Evolutionary conservation across 2,329 filamentous ascomycete species (phyloP).

Genomic region (Xylariaceae sp.): DNA sequence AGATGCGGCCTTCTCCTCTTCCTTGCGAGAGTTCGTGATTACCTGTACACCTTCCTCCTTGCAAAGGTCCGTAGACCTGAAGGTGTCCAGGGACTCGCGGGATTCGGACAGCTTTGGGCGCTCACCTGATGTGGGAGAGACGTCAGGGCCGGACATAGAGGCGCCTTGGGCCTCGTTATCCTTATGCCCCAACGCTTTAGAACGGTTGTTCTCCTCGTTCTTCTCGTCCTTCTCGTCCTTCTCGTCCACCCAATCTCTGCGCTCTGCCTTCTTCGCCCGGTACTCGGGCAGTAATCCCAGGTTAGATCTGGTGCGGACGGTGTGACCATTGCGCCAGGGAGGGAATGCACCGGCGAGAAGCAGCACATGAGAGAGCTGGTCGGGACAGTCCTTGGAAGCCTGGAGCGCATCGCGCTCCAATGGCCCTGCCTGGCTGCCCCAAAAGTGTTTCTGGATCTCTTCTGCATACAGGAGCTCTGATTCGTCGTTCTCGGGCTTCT

Average conservation of each 20-base stretch:
- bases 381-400: constrained; percentile 16
- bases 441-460: constrained; percentile 22
- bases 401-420: constrained; percentile 17
- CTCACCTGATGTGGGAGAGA: not conserved
- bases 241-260: constrained; percentile 18
- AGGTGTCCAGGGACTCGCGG: not conserved
- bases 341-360: constrained; percentile 22
- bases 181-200: not conserved
- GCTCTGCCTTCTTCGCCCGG: constrained; percentile 18
- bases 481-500: constrained; percentile 13
- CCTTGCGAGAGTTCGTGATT: not conserved
- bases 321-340: constrained; percentile 22
- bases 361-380: constrained; percentile 21
- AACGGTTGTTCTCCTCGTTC: not conserved
- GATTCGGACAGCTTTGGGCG: constrained; percentile 1
- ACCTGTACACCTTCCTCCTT: no score
- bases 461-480: constrained; percentile 10
- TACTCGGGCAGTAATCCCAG: constrained; percentile 25
- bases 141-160: not conserved
- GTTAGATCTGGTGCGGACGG: constrained; percentile 25
- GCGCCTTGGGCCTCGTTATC: not conserved
- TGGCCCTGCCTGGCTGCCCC: not conserved
- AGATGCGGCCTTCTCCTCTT: not conserved
- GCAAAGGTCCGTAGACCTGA: no score
- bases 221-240: not conserved